Base-by-base conservation (phyloP, 2,329 filamentous ascomycete genomes). In the Diaporthe aspalathi region DNA sequence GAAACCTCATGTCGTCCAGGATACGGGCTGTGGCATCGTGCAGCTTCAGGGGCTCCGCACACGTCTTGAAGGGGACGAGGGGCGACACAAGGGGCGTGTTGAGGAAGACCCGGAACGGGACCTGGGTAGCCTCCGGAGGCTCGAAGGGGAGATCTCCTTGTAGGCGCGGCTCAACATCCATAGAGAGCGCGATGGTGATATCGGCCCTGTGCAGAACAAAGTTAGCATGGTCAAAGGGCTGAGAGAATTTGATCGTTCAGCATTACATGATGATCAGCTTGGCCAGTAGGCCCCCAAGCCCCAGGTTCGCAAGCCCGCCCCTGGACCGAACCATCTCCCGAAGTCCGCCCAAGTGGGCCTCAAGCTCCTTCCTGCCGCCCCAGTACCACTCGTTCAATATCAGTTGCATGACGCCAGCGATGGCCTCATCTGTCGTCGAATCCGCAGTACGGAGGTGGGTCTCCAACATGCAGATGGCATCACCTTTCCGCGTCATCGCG, bases 371-470 rank as follows among this genome's bases (percentile, higher is more conserved):
- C 0, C 81, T 82, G 32, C 82, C 83, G 7, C 85, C 85, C 85
- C 85, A 87, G 74, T 87, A 87, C 86, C 87, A 89, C 71, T 87
- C 86, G 56, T 86, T 83, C 29, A 86, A 77, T 27, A 86, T 81
- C 72, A 88, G 80, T 75, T 87, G 86, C 1, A 84, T 77, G 6
- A 87, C 84, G 3, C 81, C 84, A 6, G 85, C 81, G 49, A 88
- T 82, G 5, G 83, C 81, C 40, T 83, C 81, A 73, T 87, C 85
- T 67, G 79, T 83, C 0, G 82, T 81, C n/a, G 79, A 76, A 2
- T 76, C 75, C 4, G 80, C 74, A 22, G 80, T 76, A 47, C 78
- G 78, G 20, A 88, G 81, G 50, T 85, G 83, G 50, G 84, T 80
- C 73, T 87, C 87, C 40, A 88, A 80, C 77, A 85, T 81, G 49